These are phyloP conservation scores for Phaseolus lunatus DNA, from an alignment of 306 rosid species.

Conservation along the genomic window DNA sequence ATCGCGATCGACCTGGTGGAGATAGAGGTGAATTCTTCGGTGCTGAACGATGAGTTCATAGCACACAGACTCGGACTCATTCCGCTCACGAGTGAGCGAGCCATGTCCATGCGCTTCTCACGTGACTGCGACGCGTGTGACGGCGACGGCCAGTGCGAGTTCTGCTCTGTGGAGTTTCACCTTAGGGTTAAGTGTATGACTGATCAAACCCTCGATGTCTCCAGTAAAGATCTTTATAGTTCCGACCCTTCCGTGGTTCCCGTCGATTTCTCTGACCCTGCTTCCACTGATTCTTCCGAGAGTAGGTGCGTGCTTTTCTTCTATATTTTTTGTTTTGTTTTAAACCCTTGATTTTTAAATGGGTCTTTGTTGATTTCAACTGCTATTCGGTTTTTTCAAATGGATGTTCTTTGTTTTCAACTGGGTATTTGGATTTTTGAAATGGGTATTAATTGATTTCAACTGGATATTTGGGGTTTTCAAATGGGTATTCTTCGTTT, in stretches of 20 bases:
- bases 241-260: constrained; percentile 95
- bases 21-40: constrained; percentile 94
- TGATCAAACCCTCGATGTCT: constrained; percentile 85
- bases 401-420: not conserved
- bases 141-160: constrained; percentile 98
- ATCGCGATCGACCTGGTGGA: constrained; percentile 94
- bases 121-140: constrained; percentile 99
- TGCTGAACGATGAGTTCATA: constrained; percentile 93
- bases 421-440: not conserved
- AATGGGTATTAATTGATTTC: not conserved
- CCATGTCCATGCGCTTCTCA: constrained; percentile 98
- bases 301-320: constrained; percentile 47
- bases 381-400: not conserved
- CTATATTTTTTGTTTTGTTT: not conserved
- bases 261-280: constrained; percentile 75
- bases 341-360: not conserved
- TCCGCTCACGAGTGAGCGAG: constrained; percentile 86
- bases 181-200: constrained; percentile 79
- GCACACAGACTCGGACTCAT: constrained; percentile 95
- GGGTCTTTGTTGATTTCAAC: not conserved
- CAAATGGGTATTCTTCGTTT: not conserved
- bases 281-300: constrained; percentile 58
- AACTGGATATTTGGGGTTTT: not conserved
- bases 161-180: constrained; percentile 96
- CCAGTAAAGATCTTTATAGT: constrained; percentile 81